phyloP scores from a whole-genome alignment of 108 stramenopile genomes.

The Fistulifera solaris region DNA sequence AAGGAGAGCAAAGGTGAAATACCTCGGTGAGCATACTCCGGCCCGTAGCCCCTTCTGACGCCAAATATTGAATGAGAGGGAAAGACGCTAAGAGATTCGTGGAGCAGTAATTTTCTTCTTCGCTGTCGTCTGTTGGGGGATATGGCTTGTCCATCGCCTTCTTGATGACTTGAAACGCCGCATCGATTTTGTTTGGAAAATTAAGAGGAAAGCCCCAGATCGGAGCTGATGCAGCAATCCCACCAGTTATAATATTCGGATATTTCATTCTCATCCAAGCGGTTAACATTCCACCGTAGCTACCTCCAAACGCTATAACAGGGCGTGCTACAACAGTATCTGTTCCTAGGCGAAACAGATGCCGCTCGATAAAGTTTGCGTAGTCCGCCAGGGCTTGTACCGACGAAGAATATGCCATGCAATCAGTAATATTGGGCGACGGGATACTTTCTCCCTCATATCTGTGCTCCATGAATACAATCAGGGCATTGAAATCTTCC shows the following conservation, averaged over 20 bases:
- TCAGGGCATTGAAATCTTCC: constrained; percentile 41
- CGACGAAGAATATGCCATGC: constrained; percentile 34
- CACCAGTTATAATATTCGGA: constrained; percentile 67
- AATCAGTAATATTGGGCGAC: constrained; percentile 9
- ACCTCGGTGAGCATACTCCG: constrained; percentile 12
- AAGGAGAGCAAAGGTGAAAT: constrained; percentile 44
- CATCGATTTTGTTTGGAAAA: constrained; percentile 22
- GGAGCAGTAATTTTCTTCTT: constrained; percentile 28
- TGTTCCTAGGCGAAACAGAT: constrained; percentile 6
- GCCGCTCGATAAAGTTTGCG: constrained; percentile 40
- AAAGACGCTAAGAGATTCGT: constrained; percentile 35
- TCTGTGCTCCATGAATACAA: constrained; percentile 88
- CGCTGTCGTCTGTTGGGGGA: constrained; percentile 15
- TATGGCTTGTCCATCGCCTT: constrained; percentile 23
- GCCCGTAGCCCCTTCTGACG: not conserved
- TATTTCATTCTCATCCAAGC: constrained; percentile 85
- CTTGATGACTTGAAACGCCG: constrained; percentile 28
- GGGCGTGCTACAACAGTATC: constrained; percentile 7
- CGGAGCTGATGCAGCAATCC: constrained; percentile 76
- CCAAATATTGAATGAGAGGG: constrained; percentile 28
- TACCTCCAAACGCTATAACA: constrained; percentile 82
- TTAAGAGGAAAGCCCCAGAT: constrained; percentile 29
- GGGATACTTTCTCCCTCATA: constrained; percentile 72
- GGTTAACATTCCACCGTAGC: constrained; percentile 90
- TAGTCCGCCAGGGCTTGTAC: constrained; percentile 83